Conservation (phyloP, 148 eudicot species). For the Arctostaphylos glauca region DNA sequence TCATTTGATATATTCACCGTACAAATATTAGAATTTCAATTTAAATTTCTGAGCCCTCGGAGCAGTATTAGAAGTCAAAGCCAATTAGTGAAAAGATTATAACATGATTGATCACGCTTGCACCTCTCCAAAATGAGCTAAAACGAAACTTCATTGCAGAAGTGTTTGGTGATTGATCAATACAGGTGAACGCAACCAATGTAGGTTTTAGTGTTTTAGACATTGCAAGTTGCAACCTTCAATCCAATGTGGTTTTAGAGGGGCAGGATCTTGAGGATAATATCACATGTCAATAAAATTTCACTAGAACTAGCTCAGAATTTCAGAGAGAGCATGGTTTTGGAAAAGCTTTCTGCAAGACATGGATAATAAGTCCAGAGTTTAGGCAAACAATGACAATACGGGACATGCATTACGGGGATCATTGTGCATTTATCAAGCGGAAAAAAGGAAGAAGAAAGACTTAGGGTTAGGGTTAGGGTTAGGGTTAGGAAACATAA, state of each 20-base stretch:
- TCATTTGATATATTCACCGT: slow-evolving; percentile 9
- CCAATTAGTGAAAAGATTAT: neutral
- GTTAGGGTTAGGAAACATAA: too few species aligned
- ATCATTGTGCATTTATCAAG: neutral
- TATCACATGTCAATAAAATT: neutral
- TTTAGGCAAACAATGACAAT: neutral
- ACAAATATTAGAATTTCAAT: neutral
- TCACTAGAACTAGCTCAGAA: neutral
- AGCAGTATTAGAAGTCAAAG: neutral
- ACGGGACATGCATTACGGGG: neutral
- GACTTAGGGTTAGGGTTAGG: neutral
- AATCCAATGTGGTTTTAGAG: neutral
- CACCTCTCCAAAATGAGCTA: neutral
- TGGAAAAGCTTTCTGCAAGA: neutral
- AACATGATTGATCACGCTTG: neutral
- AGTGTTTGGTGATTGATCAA: neutral
- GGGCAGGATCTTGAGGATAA: neutral
- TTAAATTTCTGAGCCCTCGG: neutral
- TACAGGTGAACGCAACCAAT: neutral
- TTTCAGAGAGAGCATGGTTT: neutral
- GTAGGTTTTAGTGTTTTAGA: slow-evolving; percentile 1
- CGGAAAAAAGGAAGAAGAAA: neutral
- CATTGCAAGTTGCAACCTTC: slow-evolving; percentile 2
- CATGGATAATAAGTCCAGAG: neutral
- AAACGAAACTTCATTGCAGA: neutral